These are phyloP conservation scores for Ceratobasidium theobromae DNA, from an alignment of 1,284 basidiomycete species.

Conservation along the genomic window DNA sequence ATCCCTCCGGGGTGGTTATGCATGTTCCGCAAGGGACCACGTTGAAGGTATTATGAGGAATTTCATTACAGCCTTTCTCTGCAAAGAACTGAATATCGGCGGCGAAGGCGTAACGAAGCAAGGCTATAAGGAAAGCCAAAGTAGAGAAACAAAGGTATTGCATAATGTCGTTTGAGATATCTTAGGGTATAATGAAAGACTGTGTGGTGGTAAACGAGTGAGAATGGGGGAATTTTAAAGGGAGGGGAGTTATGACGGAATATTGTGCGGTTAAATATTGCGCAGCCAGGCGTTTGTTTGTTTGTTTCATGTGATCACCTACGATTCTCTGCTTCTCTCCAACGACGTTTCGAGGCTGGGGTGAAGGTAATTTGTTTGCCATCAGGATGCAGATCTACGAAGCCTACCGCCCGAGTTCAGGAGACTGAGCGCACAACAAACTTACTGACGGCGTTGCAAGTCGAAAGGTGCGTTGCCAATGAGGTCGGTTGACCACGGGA, in stretches of 20 bases:
- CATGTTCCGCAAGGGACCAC: conserved; percentile 6
- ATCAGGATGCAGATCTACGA: no score
- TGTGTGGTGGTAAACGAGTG: not conserved
- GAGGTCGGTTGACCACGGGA: no score
- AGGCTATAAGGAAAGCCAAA: not conserved
- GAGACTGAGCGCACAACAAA: no score
- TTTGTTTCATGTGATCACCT: not conserved
- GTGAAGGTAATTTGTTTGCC: no score
- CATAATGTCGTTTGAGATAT: not conserved
- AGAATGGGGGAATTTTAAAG: not conserved
- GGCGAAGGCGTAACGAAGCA: not conserved
- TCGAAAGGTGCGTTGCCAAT: not conserved
- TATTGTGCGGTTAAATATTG: not conserved
- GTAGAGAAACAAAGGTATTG: conserved; percentile 1
- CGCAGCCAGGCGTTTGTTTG: not conserved
- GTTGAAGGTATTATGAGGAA: not conserved
- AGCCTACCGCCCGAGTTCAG: no score
- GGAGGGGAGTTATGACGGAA: not conserved
- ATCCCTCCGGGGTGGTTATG: not conserved
- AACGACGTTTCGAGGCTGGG: no score
- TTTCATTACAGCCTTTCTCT: not conserved
- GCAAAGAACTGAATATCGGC: not conserved
- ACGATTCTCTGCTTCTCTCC: not conserved
- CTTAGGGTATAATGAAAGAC: conserved; percentile 17
- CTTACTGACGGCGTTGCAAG: no score